phyloP scores from a whole-genome alignment of 176 grass and related monocot genomes.

The Lolium perenne region DNA sequence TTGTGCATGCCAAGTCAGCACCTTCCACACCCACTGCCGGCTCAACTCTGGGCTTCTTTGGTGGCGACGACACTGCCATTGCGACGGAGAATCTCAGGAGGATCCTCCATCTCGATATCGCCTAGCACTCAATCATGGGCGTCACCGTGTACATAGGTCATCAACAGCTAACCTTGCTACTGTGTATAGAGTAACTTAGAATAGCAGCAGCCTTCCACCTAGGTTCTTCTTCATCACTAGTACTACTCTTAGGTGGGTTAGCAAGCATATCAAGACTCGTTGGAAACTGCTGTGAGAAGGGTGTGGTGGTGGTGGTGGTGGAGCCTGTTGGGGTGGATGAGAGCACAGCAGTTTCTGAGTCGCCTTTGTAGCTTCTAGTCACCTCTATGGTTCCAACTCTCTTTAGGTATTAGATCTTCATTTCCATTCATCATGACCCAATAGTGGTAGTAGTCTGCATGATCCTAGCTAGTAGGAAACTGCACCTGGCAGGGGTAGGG shows the following conservation, averaged over 20 bases:
- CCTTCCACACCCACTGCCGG: conserved; percentile 70
- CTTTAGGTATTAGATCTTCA: conserved; percentile 40
- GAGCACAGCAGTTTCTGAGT: conserved; percentile 30
- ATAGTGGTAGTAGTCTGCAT: conserved; percentile 28
- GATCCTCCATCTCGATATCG: conserved; percentile 74
- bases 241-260: conserved; percentile 38
- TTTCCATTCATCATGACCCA: conserved; percentile 40
- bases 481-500: conserved; percentile 39
- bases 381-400: conserved; percentile 1
- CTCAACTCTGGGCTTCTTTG: conserved; percentile 50
- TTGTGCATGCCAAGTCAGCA: conserved; percentile 66
- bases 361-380: conserved; percentile 48
- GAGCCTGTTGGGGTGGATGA: conserved; percentile 27
- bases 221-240: conserved; percentile 32
- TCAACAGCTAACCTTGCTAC: conserved; percentile 47
- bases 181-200: conserved; percentile 46
- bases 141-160: conserved; percentile 45
- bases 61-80: conserved; percentile 44
- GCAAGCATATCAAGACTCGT: conserved; percentile 32
- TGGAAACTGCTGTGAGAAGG: conserved; percentile 43
- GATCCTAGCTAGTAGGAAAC: conserved; percentile 44
- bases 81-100: conserved; percentile 91
- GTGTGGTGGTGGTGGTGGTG: conserved; percentile 27
- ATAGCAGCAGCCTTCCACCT: conserved; percentile 6
- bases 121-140: conserved; percentile 42